Percentiles rank a stretch among this genome's conserved stretches.
Conservation (phyloP, 257 asterid genomes). For the Dorcoceras hygrometricum region DNA sequence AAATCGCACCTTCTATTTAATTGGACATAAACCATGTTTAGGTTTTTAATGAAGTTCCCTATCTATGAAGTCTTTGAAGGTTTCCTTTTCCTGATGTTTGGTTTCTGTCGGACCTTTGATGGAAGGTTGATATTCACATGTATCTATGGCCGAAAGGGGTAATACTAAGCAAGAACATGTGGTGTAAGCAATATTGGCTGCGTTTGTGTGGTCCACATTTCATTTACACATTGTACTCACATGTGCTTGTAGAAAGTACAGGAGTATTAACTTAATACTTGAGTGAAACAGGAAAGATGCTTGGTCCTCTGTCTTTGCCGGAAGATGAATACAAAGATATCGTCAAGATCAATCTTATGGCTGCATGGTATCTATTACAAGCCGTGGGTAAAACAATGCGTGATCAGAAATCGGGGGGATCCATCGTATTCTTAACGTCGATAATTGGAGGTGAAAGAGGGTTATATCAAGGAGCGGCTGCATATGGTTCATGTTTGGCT, state of each 20-base stretch:
- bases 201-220: too few species aligned
- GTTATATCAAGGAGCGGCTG: slow-evolving; percentile 89
- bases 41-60: not conserved
- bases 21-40: not conserved
- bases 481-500: slow-evolving; percentile 90
- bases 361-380: slow-evolving; percentile 83
- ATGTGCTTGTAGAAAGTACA: slow-evolving; percentile 3
- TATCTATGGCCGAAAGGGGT: not conserved
- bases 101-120: not conserved
- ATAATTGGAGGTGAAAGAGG: slow-evolving; percentile 89
- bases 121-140: not conserved
- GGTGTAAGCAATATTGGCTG: not conserved
- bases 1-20: not conserved
- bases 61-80: not conserved
- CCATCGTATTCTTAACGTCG: slow-evolving; percentile 70
- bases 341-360: slow-evolving; percentile 64
- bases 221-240: not conserved
- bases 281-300: slow-evolving; percentile 77
- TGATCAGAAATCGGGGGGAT: slow-evolving; percentile 81
- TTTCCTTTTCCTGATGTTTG: not conserved
- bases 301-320: slow-evolving; percentile 55
- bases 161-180: not conserved
- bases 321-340: slow-evolving; percentile 78
- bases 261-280: slow-evolving; percentile 5
- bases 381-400: slow-evolving; percentile 67